Base-by-base conservation (phyloP, 371 early-diverging fungal genomes). In the Thermomucor indicae-seudaticae region DNA sequence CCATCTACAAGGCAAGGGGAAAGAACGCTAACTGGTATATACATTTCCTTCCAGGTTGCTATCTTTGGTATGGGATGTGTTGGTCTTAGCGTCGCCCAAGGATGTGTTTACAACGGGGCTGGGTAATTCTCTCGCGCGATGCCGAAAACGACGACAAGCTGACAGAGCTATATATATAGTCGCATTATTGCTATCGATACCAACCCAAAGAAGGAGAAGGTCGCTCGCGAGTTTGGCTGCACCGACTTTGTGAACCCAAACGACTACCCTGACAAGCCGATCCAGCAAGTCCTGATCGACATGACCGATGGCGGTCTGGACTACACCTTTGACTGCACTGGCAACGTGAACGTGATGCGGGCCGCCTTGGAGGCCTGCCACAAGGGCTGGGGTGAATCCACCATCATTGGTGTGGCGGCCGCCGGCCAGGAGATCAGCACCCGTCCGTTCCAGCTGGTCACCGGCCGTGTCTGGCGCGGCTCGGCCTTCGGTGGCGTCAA, bases 401-500 rank as follows among this genome's bases (percentile, higher is more conserved):
- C 89, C 32, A 81, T 97, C 43, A 93, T 96, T 55, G 92, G 96
- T 49, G 96, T 97, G 27, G 96, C 97, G 38, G 91, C 83, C 35
- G 82, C 92, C 43, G 95, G 96, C 29, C 84, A 94, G 65, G 96
- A 95, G 65, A 91, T 96, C 55, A 61, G 72, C 35, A 96, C 96
- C 4, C 85, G 95, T 41, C 96, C 97, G 34, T 95, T 96, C 85
- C 93, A 95, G 72, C 71, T 94, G 30, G 92, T 93, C 25, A 96
- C 96, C 34, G 93, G 91, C 23, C 89, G 95, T 52, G 89, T 88
- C 19, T 97, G 97, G 97, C 90, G 89, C 68, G 97, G 97, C 8
- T 84, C 88, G 42, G 97, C 97, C 3, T 97, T 96, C 64, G 97
- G 97, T 55, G 97, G 97, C 41, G 88, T 95, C 60, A 96, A 96